Base-by-base conservation (phyloP, 2,329 filamentous ascomycete species). In the Tolypocladium paradoxum region DNA sequence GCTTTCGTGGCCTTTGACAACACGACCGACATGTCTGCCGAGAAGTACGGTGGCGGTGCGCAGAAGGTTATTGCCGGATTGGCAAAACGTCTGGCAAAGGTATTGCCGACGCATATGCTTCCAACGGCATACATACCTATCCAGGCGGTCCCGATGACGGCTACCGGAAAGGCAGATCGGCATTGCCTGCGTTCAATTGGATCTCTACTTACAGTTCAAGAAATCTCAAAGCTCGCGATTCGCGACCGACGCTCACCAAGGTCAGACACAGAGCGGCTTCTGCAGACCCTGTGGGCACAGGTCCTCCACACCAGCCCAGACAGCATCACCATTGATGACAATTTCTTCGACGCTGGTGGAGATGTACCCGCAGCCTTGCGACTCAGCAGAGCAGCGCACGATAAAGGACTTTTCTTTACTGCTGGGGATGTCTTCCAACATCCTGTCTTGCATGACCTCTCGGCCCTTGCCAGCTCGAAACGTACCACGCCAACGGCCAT, bases 281-380 rank as follows among this genome's bases (percentile, higher is more conserved):
- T 59, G 49, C 60, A 57, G 29, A n/a, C 52, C 4, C 62, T 74
- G 14, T 75, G 70, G 68, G 65, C 69, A 2, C 60, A 66, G 38
- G 65, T 73, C 0, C 61, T 70, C 36, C 24, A 18, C 2, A 57
- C 31, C 1, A 50, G 48, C 0, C 0, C 7, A 0, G 36, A 56
- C 2, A 34, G 18, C 16, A 55, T 53, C 3, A 1, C 45, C 0
- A 65, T 64, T 29, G 51, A 48, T 29, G 50, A 34, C 31, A 38
- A 40, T 49, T 55, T 46, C 45, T 51, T 51, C 31, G 29, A 22
- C 20, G 56, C 71, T 5, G 71, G 71, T 4, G 72, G 71, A 7
- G 70, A 73, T 51, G 72, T 70, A 4, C 68, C 73, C 29, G 57
- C 56, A 0, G 69, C 70, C 18, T 72, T 73, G 64, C 60, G 62